phyloP scores from a whole-genome alignment of 306 rosid species.

The Prinsepia uniflora region DNA sequence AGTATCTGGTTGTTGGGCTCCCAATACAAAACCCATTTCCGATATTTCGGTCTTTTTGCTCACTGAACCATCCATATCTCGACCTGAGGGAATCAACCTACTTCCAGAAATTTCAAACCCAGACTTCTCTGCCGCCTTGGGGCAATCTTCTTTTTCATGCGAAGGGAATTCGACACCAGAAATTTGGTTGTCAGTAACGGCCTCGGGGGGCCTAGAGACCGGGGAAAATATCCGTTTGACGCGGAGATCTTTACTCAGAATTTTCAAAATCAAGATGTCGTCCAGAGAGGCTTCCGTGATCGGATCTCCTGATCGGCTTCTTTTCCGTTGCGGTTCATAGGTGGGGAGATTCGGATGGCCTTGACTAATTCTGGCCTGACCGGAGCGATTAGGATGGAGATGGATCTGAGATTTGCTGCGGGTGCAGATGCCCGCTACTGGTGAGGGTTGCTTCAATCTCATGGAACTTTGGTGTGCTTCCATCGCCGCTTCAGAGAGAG shows the following conservation, averaged over 20 bases:
- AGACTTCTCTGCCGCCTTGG: slow-evolving; percentile 7
- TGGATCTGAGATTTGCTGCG: slow-evolving; percentile 26
- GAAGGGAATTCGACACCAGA: not conserved
- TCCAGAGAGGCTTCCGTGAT: not conserved
- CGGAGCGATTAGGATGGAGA: slow-evolving; percentile 30
- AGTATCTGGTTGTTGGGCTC: slow-evolving; percentile 3
- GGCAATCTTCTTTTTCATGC: not conserved
- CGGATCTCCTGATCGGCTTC: not conserved
- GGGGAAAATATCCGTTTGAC: slow-evolving; percentile 57
- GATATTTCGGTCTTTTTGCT: slow-evolving; percentile 9
- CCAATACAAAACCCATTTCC: slow-evolving; percentile 18
- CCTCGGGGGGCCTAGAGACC: slow-evolving; percentile 13
- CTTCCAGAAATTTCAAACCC: not conserved
- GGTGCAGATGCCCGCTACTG: slow-evolving; percentile 10
- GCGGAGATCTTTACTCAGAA: slow-evolving; percentile 62
- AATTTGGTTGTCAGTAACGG: slow-evolving; percentile 1
- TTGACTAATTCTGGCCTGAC: not conserved
- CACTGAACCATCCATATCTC: not conserved
- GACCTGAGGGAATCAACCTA: slow-evolving; percentile 3
- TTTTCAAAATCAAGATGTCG: slow-evolving; percentile 2
- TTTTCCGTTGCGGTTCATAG: slow-evolving; percentile 7
- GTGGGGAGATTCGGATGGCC: not conserved
- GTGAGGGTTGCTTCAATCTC: slow-evolving; percentile 20
- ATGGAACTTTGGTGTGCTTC: not conserved
- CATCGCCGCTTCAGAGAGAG: slow-evolving; percentile 6